phyloP scores from a whole-genome alignment of 2,329 filamentous ascomycete genomes.

The Penicillium sp. region DNA sequence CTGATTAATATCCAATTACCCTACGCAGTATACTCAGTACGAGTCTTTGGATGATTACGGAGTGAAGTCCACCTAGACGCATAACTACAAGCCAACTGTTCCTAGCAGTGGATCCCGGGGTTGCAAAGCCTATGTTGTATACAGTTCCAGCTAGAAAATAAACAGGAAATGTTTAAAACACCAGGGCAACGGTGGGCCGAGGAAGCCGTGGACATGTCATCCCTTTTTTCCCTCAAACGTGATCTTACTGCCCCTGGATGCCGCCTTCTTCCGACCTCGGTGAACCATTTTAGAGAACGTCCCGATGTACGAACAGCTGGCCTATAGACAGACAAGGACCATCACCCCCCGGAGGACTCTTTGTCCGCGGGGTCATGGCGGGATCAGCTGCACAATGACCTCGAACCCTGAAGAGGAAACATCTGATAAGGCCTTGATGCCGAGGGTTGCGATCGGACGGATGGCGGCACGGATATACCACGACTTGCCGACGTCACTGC shows the following conservation, averaged over 20 bases:
- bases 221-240: background rate
- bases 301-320: conserved; percentile 15
- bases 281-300: conserved; percentile 25
- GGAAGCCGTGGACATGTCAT: conserved; percentile 2
- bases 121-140: too few relatives aligned
- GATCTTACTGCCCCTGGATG: conserved; percentile 7
- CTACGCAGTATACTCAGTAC: too few relatives aligned
- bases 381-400: background rate
- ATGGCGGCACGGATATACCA: conserved; percentile 22
- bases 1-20: too few relatives aligned
- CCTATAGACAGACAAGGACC: background rate
- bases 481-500: conserved; percentile 36
- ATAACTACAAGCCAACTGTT: background rate
- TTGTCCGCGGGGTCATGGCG: background rate
- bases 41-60: too few relatives aligned
- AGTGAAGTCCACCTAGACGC: too few relatives aligned
- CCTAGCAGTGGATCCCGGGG: too few relatives aligned
- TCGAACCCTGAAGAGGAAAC: background rate
- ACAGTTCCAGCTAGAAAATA: background rate
- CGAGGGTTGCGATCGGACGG: conserved; percentile 22
- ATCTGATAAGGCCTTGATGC: conserved; percentile 13
- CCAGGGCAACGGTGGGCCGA: conserved; percentile 5
- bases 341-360: background rate
- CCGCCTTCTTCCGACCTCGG: conserved; percentile 20
- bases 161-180: background rate